Evolutionary conservation across 2,329 filamentous ascomycete species (phyloP), one percentile per base, ranked within the genome.

Genomic region (Hortaea sp.): DNA sequence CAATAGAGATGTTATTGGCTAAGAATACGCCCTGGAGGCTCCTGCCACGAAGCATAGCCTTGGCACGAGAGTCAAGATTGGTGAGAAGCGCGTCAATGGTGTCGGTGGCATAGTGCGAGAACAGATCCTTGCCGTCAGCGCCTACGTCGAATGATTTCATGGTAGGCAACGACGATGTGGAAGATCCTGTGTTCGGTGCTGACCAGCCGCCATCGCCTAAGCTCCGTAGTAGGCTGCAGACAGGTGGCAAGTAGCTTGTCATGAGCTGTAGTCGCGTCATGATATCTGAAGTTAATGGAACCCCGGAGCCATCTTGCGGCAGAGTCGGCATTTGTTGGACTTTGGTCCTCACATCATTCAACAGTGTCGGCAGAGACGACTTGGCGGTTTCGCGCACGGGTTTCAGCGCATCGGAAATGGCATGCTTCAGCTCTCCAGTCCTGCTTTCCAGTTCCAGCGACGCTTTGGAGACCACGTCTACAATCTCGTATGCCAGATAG

Each of bases 331-430:
- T 71, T 28, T 67, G 70, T 46, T 74, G 73, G 29, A 88, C 78
- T 53, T 79, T 84, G 37, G 81, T 80, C 57, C 82, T 82, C 11
- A 84, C 88, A 55, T 95, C 88, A 29, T 92, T 88, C 1, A 97
- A 71, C 20, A 98, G 71, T 58, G 90, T 87, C 7, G 79, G 77
- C 11, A 98, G 73, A 0, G 90, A 95, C 1, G 78, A 75, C 63
- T 95, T 95, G 35, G 87, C 90, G 0, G 90, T 97, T 62, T 95
- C 90, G 13, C 89, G 81, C 7, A 97, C 79, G 1, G 92, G 92
- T 57, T 92, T 88, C 10, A 97, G 71, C 6, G 88, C 86, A 45
- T 94, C 87, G 5, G 86, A 82, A 43, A 98, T 78, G 5, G 87
- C 78, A 29, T 78, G 73, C 63, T 95, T 95, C 48, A 95, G 74